These are phyloP conservation scores for Fraxinus albicans DNA, from an alignment of 305 asterid genomes.

Conservation along the genomic window DNA sequence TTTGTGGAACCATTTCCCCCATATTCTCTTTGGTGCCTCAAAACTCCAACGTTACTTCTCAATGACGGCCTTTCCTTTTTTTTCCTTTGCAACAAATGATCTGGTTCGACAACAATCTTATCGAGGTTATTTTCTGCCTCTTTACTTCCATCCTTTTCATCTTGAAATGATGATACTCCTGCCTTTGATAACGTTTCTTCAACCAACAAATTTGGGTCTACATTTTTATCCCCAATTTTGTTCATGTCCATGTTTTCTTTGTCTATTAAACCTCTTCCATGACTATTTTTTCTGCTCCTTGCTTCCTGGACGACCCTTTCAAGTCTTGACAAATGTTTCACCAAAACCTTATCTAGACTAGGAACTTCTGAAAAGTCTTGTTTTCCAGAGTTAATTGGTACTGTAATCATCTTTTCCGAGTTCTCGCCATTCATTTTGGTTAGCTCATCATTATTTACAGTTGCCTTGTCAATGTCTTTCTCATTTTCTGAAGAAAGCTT, in stretches of 20 bases:
- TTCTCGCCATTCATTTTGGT: constrained; percentile 30
- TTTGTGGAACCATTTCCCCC: constrained; percentile 21
- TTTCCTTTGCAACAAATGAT: constrained; percentile 20
- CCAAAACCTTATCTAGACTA: constrained; percentile 70
- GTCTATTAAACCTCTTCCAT: constrained; percentile 16
- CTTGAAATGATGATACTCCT: constrained; percentile 1
- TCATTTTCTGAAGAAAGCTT: constrained; percentile 45
- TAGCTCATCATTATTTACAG: constrained; percentile 13
- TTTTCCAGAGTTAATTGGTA: constrained; percentile 12
- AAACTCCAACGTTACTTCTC: constrained; percentile 10
- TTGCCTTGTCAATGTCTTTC: constrained; percentile 54
- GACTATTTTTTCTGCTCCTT: constrained; percentile 34
- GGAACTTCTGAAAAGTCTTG: constrained; percentile 44
- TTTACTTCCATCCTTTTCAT: constrained; percentile 4
- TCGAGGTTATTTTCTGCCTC: not conserved
- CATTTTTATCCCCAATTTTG: constrained; percentile 21
- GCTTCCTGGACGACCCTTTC: constrained; percentile 88
- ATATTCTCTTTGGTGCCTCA: constrained; percentile 23
- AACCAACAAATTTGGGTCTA: constrained; percentile 2
- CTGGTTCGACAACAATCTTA: constrained; percentile 23
- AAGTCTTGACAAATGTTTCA: constrained; percentile 67
- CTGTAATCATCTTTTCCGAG: constrained; percentile 13
- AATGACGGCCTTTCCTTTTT: constrained; percentile 21
- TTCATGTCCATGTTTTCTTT: constrained; percentile 62
- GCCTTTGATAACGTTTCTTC: constrained; percentile 11